Evolutionary conservation across 1,284 basidiomycete genomes (phyloP), one percentile per base, ranked within the genome.

Genomic region (Ustilago xerochloae): DNA sequence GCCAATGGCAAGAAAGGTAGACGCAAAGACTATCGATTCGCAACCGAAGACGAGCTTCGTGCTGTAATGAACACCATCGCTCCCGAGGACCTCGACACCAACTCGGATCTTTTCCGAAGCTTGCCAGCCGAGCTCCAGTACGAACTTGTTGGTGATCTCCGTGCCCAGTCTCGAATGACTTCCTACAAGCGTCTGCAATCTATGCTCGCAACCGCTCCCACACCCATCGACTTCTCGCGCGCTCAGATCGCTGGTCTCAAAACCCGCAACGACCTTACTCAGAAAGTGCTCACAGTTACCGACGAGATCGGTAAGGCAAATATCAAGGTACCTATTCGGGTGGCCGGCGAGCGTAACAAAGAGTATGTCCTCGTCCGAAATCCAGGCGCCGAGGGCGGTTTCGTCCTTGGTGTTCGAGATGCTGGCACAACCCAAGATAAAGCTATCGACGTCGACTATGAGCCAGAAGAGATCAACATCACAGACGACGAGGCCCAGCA

Each of bases 81-180:
- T 5, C 82, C 81, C 12, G 77, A 79, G 33, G 82, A 84, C 49
- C 69, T 84, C 55, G 81, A 82, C 59, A 80, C 77, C 43, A 69
- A 58, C 36, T 84, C 82, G 3, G 74, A 75, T 13, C 67, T 82
- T 24, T 99, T 99, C 82, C 90, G 91, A 26, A 92, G 93, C 67
- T 88, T 99, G 10, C 94, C 97, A 0, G 93, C 93, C 0, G 95
- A 98, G 85, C 90, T 97, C 22, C 94, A 99, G 83, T 99, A 99
- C 85, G 97, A 99, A 86, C 94, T 99, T 74, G 91, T 99, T 29
- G 96, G 96, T 61, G 97, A 99, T 86, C 86, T 98, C 61, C 90
- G 95, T 5, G 87, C 96, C 45, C 94, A 94, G 83, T 97, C 94
- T 1, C 89, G 97, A 2, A 94, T 97, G 85, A 96, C 94, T 7